A percentile compares a stretch with the other conserved stretches of the same genome.
Conservation (phyloP, 352 stramenopile species). For the Globisporangium spiculum region DNA sequence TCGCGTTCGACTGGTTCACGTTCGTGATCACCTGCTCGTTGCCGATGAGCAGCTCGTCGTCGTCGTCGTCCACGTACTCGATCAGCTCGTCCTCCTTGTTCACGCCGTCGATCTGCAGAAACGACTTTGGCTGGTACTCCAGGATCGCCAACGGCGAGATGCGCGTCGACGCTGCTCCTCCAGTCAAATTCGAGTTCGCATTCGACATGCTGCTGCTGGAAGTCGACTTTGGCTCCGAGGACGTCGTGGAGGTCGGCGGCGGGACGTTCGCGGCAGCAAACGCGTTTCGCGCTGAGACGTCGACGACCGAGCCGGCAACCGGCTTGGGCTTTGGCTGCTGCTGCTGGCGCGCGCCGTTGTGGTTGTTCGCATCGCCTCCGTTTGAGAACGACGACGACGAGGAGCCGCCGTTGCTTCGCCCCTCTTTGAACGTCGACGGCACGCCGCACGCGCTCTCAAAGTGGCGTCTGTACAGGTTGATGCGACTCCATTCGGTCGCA, state of each 20-base stretch:
- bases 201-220: not conserved
- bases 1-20: conserved; percentile 62
- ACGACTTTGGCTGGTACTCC: conserved; percentile 76
- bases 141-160: conserved; percentile 42
- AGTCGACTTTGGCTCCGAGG: conserved; percentile 13
- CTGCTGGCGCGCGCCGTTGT: not conserved
- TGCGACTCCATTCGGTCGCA: conserved; percentile 62
- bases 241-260: conserved; percentile 3
- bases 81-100: conserved; percentile 54
- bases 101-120: conserved; percentile 46
- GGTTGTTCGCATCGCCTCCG: conserved; percentile 3
- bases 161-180: conserved; percentile 12
- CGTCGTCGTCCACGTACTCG: conserved; percentile 68
- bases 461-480: conserved; percentile 77
- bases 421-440: conserved; percentile 45
- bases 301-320: conserved; percentile 7
- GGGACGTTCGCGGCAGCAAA: conserved; percentile 15
- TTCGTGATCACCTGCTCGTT: conserved; percentile 71
- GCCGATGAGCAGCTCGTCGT: conserved; percentile 53
- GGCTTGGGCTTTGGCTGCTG: conserved; percentile 15
- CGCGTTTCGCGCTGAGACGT: conserved; percentile 19
- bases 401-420: not conserved
- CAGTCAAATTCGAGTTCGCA: conserved; percentile 13
- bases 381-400: not conserved
- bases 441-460: conserved; percentile 78